phyloP scores from a whole-genome alignment of 306 rosid genomes.

The Acacia acuminata region DNA sequence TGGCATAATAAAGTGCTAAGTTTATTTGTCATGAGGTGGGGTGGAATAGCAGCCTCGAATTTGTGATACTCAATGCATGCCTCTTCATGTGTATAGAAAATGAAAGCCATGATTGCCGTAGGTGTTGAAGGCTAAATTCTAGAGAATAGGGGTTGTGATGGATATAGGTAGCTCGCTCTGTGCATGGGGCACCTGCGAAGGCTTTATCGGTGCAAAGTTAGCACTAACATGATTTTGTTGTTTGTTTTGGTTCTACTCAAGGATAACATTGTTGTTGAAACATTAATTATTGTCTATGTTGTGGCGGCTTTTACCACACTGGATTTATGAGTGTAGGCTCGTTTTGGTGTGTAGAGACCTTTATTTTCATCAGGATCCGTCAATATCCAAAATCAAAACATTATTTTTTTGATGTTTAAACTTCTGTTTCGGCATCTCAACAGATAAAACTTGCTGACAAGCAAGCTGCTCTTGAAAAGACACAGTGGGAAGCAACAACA shows the following conservation, averaged over 20 bases:
- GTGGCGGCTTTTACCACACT: neutral
- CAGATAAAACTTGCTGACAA: conserved; percentile 96
- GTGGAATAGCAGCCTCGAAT: neutral
- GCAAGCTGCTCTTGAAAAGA: conserved; percentile 91
- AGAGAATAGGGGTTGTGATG: neutral
- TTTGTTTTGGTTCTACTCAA: conserved; percentile 8
- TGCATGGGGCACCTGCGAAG: neutral
- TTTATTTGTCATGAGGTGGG: conserved; percentile 2
- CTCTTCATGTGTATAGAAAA: conserved; percentile 11
- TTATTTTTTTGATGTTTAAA: neutral
- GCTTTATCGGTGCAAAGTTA: neutral
- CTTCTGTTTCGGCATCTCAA: neutral
- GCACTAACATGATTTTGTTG: neutral
- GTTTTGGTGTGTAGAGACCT: conserved; percentile 20
- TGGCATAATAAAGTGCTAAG: conserved; percentile 1
- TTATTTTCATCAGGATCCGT: neutral
- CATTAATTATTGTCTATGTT: neutral
- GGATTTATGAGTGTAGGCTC: conserved; percentile 3
- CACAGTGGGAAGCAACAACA: conserved; percentile 85
- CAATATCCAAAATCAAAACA: neutral
- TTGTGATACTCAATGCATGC: neutral
- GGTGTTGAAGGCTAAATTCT: conserved; percentile 24
- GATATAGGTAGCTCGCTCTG: neutral
- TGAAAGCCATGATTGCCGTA: neutral
- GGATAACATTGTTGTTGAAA: conserved; percentile 1